Base-by-base conservation (phyloP, 192 early-diverging fungal species). In the Backusella macrospora region DNA sequence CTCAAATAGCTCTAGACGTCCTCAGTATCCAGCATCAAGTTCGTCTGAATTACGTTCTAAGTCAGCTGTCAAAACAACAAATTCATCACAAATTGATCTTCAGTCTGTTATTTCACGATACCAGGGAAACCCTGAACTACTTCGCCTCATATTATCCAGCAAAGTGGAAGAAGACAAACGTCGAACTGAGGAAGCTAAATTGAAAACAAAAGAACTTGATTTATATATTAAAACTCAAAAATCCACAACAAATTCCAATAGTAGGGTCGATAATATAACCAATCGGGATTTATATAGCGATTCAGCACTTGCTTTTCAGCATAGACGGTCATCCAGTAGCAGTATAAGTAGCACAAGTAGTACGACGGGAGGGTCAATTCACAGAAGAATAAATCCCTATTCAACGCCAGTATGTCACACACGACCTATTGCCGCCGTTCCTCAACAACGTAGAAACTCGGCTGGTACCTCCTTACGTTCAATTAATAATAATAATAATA, bases 91-190 rank as follows among this genome's bases (percentile, higher is more conserved):
- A 29, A 66, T 21, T 39, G 84, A 86, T 73, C 72, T 88, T 1
- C 85, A 88, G 45, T 79, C 84, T 6, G 77, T 88, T 48, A 73
- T 88, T 15, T 73, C 82, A 0, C 78, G 77, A 23, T 88, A 84
- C 64, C 68, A 79, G 13, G 64, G 72, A 5, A 84, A 88, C 49
- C 87, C 87, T 13, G 87, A 88, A 29, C 71, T 88, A n/a, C 69
- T 88, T 0, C 83, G 83, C 47, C 38, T 88, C 21, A 88, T 88
- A 63, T 70, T 88, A 18, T 66, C 79, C 3, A 82, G 84, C 52
- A 88, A 86, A 73, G 81, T 84, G 8, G 87, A 88, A 65, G 87
- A 88, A 67, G 87, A 88, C 49, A 81, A 83, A 48, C 85, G 87
- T 48, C 78, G 81, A 66, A 80, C 85, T 8, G 87, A 88, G 67